Evolutionary conservation across 306 rosid genomes (phyloP).

Genomic region (Castanea mollissima): DNA sequence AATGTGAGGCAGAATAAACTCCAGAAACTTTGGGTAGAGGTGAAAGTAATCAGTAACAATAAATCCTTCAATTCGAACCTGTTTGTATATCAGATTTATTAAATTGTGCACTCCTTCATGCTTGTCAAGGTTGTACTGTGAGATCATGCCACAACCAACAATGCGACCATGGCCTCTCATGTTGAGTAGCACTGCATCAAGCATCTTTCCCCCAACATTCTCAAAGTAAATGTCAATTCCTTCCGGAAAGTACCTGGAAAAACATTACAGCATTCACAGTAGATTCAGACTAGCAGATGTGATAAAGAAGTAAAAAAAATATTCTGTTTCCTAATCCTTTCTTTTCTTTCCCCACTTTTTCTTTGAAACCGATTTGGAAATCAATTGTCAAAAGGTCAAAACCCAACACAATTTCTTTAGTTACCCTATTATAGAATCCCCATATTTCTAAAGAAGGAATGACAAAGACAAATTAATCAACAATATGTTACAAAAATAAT

Average conservation of each 20-base stretch:
- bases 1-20: slow-evolving; percentile 20
- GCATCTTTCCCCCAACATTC: neutral
- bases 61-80: slow-evolving; percentile 25
- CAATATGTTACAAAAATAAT: too few relatives aligned
- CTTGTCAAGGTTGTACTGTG: slow-evolving; percentile 38
- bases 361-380: too few relatives aligned
- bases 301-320: too few relatives aligned
- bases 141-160: slow-evolving; percentile 22
- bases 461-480: too few relatives aligned
- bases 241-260: neutral
- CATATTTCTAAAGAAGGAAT: too few relatives aligned
- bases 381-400: too few relatives aligned
- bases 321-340: too few relatives aligned
- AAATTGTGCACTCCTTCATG: slow-evolving; percentile 33
- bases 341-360: too few relatives aligned
- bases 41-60: slow-evolving; percentile 3
- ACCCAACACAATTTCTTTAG: too few relatives aligned
- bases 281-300: too few relatives aligned
- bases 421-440: too few relatives aligned
- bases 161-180: neutral
- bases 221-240: neutral
- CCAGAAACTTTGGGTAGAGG: slow-evolving; percentile 18
- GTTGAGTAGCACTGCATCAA: neutral
- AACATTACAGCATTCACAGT: neutral
- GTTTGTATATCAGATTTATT: neutral